phyloP scores from a whole-genome alignment of 1,284 basidiomycete genomes.

The Xanthoconium separans region DNA sequence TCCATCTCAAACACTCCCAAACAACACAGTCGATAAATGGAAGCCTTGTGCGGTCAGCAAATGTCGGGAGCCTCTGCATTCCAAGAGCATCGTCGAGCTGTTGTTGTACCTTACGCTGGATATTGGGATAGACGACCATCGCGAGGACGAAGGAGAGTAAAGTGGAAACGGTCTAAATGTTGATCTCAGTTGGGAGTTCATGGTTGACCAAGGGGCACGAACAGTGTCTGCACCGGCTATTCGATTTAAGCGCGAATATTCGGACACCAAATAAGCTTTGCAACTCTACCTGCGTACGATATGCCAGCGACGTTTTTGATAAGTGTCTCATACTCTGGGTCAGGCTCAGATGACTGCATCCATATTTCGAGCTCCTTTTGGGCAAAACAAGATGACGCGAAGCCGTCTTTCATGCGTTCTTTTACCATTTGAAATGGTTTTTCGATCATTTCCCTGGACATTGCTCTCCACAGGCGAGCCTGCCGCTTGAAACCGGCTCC shows the following conservation, averaged over 20 bases:
- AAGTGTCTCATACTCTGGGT: slow-evolving; percentile 32
- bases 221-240: slow-evolving; percentile 28
- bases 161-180: slow-evolving; percentile 17
- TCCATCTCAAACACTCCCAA: slow-evolving; percentile 43
- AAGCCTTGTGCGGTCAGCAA: slow-evolving; percentile 36
- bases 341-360: slow-evolving; percentile 23
- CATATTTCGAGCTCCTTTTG: slow-evolving; percentile 37
- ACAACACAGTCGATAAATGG: slow-evolving; percentile 40
- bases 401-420: slow-evolving; percentile 35
- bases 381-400: slow-evolving; percentile 35
- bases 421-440: slow-evolving; percentile 41
- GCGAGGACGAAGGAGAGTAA: slow-evolving; percentile 38
- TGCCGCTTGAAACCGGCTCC: slow-evolving; percentile 39
- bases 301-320: slow-evolving; percentile 46
- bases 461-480: slow-evolving; percentile 39
- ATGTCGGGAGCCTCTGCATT: slow-evolving; percentile 36
- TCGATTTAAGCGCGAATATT: neutral
- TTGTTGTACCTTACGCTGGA: slow-evolving; percentile 36
- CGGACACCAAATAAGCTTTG: neutral
- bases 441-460: slow-evolving; percentile 40
- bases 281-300: slow-evolving; percentile 38
- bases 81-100: slow-evolving; percentile 37
- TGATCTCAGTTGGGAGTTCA: slow-evolving; percentile 3
- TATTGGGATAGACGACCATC: slow-evolving; percentile 37
- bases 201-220: slow-evolving; percentile 3